These are phyloP conservation scores for Penicillium sp. DNA, from an alignment of 2,329 filamentous ascomycete genomes.

Conservation along the genomic window DNA sequence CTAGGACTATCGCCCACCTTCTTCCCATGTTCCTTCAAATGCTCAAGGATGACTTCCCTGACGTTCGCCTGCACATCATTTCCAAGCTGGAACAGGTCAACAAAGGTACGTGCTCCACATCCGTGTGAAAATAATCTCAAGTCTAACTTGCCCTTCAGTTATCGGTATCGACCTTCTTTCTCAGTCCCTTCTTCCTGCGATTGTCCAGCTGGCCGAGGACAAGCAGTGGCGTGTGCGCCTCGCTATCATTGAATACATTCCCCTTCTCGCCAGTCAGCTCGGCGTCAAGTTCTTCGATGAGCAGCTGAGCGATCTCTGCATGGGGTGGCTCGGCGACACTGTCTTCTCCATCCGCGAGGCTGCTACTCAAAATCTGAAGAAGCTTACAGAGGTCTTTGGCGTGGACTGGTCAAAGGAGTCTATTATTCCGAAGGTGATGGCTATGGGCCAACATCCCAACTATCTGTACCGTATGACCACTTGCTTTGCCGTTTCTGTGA, in stretches of 20 bases:
- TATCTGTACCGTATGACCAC: conserved; percentile 99
- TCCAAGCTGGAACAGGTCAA: conserved; percentile 99
- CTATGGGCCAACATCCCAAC: conserved; percentile 97
- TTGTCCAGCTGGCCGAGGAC: conserved; percentile 95
- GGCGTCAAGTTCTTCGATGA: conserved; percentile 98
- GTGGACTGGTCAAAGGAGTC: conserved; percentile 96
- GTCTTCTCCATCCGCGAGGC: conserved; percentile 99
- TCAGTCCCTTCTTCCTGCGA: conserved; percentile 93
- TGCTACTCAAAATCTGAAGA: conserved; percentile 95
- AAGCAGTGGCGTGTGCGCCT: conserved; percentile 99
- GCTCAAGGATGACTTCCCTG: conserved; percentile 99
- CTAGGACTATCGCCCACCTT: conserved; percentile 90
- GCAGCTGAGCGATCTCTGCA: conserved; percentile 91
- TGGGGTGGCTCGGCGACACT: conserved; percentile 97
- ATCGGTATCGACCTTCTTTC: conserved; percentile 97
- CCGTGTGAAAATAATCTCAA: neutral
- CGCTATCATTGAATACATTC: conserved; percentile 99
- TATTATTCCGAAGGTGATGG: conserved; percentile 98
- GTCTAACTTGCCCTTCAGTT: conserved; percentile 57
- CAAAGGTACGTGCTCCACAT: conserved; percentile 65
- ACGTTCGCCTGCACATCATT: conserved; percentile 97
- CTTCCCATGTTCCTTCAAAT: conserved; percentile 99
- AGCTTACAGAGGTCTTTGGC: conserved; percentile 97
- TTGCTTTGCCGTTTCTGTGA: conserved; percentile 97
- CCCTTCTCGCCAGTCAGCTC: conserved; percentile 89